These are phyloP conservation scores for Phellopilus nigrolimitatus DNA, from an alignment of 1,284 basidiomycete genomes.

Conservation along the genomic window DNA sequence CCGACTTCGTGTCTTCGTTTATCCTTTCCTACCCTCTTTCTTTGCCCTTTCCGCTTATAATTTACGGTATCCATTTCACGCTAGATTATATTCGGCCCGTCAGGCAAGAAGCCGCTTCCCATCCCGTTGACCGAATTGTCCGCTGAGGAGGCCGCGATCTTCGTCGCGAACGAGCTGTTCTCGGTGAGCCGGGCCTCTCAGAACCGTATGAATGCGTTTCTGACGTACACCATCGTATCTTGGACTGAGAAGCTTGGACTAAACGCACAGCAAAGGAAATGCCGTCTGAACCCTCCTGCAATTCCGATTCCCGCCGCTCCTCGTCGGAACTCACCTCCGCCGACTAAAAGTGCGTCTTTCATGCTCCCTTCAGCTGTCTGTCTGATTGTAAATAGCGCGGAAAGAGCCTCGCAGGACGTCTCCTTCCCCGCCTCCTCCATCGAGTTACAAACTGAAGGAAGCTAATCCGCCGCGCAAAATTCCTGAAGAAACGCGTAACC, in stretches of 20 bases:
- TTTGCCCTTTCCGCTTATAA: no score
- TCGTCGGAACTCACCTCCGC: no score
- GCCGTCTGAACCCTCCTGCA: conserved; percentile 16
- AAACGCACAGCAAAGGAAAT: conserved; percentile 16
- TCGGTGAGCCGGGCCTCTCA: conserved; percentile 37
- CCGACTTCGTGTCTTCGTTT: conserved; percentile 17
- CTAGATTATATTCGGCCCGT: conserved; percentile 51
- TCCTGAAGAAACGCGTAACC: no score
- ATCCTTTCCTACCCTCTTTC: background rate
- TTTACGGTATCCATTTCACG: no score
- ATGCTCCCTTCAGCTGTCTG: no score
- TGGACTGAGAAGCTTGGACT: conserved; percentile 10
- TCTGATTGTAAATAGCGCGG: no score
- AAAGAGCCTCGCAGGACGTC: no score
- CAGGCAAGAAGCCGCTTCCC: conserved; percentile 49
- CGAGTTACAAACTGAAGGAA: no score
- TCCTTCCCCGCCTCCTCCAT: no score
- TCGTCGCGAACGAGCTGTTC: conserved; percentile 50
- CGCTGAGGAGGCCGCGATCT: conserved; percentile 48
- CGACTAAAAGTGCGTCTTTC: no score
- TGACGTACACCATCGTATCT: background rate
- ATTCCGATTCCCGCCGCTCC: no score
- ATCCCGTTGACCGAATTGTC: conserved; percentile 52
- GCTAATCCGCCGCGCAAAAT: no score
- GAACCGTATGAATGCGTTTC: background rate